Evolutionary conservation across 306 rosid genomes (phyloP), one percentile per base, ranked within the genome.

Genomic region (Sindora glabra): DNA sequence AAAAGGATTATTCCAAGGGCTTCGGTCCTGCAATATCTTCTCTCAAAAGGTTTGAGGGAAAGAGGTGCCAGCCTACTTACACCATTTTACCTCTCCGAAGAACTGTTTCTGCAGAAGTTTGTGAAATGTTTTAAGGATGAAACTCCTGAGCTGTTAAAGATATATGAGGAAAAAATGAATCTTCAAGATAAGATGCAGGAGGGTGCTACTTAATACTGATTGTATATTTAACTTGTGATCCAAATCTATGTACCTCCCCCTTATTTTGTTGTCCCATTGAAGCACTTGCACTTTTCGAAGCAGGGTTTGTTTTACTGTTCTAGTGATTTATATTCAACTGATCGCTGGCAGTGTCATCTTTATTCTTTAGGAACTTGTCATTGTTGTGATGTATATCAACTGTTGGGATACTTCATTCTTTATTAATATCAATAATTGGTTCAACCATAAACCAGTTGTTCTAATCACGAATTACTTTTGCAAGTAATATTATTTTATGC

Each of bases 1-100:
- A 63, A 47, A 18, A 46, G 70, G 37, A 46, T 15, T 47, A 71
- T 54, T 17, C 76, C 76, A 3, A 71, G 76, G 55, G 65, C 47
- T 47, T 62, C 64, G 14, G 70, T 71, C 55, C 1, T 71, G 24
- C 59, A n/a, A 34, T 26, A 33, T 26, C 62, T 70, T 39, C 33
- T 45, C 5, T 34, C 41, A 15, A 55, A 62, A 54, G 76, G 70
- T 42, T 62, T 62, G 59, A 16, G 16, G 9, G 21, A 17, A 50
- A 62, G 38, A 21, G 11, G 13, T 7, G 13, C 40, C 17, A 37
- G 18, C 72, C 8, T 42, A 13, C 16, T 10, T 44, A 6, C 45
- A 0, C 3, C 27, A 0, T 46, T 70, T 18, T 18, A 13, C 8
- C 1, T 0, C 18, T 0, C 9, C 1, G 76, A 70, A 29, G 37